phyloP scores from a whole-genome alignment of 306 rosid genomes.

The Sicyos edulis region DNA sequence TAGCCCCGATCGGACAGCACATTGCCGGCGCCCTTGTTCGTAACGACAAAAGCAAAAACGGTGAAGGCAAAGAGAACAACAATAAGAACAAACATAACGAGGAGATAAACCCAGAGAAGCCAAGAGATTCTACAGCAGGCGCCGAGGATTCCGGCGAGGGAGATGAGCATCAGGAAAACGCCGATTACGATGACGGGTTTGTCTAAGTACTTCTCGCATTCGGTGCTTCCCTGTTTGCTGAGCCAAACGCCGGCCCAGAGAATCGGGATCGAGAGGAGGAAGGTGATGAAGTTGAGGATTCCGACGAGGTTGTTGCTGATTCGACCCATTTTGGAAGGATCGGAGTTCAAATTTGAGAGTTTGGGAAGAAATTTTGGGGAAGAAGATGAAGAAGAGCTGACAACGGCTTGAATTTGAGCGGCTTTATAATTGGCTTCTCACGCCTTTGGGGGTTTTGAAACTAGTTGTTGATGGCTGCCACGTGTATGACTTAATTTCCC shows the following conservation, averaged over 20 bases:
- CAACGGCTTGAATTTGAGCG: neutral
- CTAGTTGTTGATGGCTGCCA: neutral
- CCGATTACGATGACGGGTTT: constrained; percentile 40
- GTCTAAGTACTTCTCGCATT: constrained; percentile 43
- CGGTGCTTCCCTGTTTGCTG: constrained; percentile 38
- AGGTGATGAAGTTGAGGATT: constrained; percentile 39
- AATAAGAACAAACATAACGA: constrained; percentile 50
- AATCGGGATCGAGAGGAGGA: constrained; percentile 49
- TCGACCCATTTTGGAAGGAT: constrained; percentile 22
- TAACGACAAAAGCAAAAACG: constrained; percentile 43
- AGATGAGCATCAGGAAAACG: constrained; percentile 35
- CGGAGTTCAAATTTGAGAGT: too few relatives aligned
- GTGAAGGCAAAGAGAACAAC: constrained; percentile 42
- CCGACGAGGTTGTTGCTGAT: constrained; percentile 48
- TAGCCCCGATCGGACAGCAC: constrained; percentile 33
- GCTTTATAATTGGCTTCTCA: neutral
- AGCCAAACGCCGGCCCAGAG: constrained; percentile 40
- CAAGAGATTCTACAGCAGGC: constrained; percentile 46
- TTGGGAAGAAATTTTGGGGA: neutral
- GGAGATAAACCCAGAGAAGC: constrained; percentile 51
- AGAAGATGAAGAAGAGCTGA: constrained; percentile 3
- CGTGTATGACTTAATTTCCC: neutral
- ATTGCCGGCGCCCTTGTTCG: constrained; percentile 47
- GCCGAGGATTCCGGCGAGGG: constrained; percentile 47
- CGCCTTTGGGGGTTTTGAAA: neutral